A percentile compares a stretch with the other conserved stretches of the same genome.
phyloP scores from a whole-genome alignment of 2,329 filamentous ascomycete species.

The Pestalotiopsis fici region DNA sequence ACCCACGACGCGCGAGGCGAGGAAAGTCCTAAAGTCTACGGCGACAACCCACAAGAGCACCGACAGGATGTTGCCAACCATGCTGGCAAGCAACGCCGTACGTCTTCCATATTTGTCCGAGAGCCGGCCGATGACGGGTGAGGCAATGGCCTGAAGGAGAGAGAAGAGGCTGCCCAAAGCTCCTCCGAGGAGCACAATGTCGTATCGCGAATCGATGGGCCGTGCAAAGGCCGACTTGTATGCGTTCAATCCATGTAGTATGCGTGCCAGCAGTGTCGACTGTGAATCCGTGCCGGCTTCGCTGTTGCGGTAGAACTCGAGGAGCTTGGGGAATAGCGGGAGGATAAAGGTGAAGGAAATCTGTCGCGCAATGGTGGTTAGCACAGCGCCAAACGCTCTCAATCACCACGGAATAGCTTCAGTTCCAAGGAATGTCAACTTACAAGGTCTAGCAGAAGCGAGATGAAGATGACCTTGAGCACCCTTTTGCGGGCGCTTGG shows the following conservation, averaged over 20 bases:
- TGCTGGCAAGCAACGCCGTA: slow-evolving; percentile 84
- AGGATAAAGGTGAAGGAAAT: slow-evolving; percentile 99
- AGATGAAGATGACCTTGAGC: slow-evolving; percentile 84
- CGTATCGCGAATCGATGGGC: slow-evolving; percentile 94
- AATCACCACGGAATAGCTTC: slow-evolving; percentile 5
- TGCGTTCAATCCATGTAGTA: slow-evolving; percentile 82
- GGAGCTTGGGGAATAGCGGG: slow-evolving; percentile 89
- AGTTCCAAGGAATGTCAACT: slow-evolving; percentile 25
- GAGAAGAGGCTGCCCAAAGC: slow-evolving; percentile 91
- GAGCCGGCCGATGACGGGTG: slow-evolving; percentile 84
- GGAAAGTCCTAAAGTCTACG: slow-evolving; percentile 91
- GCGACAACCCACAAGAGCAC: slow-evolving; percentile 94
- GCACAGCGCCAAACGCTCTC: slow-evolving; percentile 8
- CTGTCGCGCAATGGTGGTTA: slow-evolving; percentile 43
- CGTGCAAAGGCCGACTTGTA: slow-evolving; percentile 94
- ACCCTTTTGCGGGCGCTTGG: slow-evolving; percentile 70
- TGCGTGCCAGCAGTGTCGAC: slow-evolving; percentile 67
- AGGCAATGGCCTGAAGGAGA: slow-evolving; percentile 87
- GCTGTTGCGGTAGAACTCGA: slow-evolving; percentile 92
- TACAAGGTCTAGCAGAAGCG: slow-evolving; percentile 87
- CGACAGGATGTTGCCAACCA: slow-evolving; percentile 89
- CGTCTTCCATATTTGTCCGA: slow-evolving; percentile 88
- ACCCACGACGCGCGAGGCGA: slow-evolving; percentile 89
- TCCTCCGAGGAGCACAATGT: slow-evolving; percentile 92
- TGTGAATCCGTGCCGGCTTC: slow-evolving; percentile 57